Evolutionary conservation across 1,284 basidiomycete species (phyloP), one percentile per base, ranked within the genome.

Genomic region (Malassezia globosa): DNA sequence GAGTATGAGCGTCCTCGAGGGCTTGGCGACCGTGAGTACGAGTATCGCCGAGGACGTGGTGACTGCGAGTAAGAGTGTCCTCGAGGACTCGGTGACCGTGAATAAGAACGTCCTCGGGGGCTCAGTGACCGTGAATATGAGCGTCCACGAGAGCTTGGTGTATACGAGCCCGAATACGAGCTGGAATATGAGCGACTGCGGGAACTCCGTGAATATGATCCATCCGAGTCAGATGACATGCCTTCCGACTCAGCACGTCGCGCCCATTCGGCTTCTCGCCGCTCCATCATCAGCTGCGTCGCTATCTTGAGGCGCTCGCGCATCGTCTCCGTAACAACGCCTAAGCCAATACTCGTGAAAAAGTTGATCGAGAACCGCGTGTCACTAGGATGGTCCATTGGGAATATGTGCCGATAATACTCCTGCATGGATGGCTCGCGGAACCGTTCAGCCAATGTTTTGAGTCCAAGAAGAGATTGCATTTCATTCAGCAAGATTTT

Each of bases 361-460:
- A 92, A 95, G 72, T 97, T 97, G 81, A 97, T 95, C 5, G 88
- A 81, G 75, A 97, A 97, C 37, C 92, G 79, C 0, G 92, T 96
- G 66, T 96, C 85, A 74, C 90, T 92, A 1, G 92, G 92, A 58
- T 92, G 83, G 72, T 95, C 89, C 74, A 82, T 81, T 0, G 92
- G 94, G 81, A 97, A 95, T 80, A 97, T 86, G 35, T 81, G 81
- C 37, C 75, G 76, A 72, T 84, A 87, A 7, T 80, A 81, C 24
- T 78, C 76, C 72, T 78, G 82, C 48, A 95, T 77, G 61, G 42
- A 55, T 2, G 62, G 61, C 56, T 65, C 62, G 18, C 54, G 82
- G 76, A 97, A 90, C 35, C 92, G 76, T 70, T 87, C 84, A 5
- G 82, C 80, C 5, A 96, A 75, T 36, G 50, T 39, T 73, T 85